These are phyloP conservation scores for Funneliformis geosporum DNA, from an alignment of 192 early-diverging fungal genomes.

Conservation along the genomic window DNA sequence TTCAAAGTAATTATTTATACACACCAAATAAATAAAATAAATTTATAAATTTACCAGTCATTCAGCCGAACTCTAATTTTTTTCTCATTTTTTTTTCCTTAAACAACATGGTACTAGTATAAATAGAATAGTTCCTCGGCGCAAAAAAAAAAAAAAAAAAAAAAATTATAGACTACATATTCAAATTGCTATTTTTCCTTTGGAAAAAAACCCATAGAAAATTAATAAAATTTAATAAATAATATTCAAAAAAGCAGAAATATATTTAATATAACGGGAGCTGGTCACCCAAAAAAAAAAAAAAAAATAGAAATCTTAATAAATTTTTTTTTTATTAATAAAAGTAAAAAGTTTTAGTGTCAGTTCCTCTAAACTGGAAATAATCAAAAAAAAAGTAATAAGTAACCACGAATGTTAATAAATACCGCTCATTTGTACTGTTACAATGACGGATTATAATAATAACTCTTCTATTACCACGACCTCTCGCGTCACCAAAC, in stretches of 20 bases:
- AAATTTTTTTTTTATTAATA: not conserved
- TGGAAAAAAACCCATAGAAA: not conserved
- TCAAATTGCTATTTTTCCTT: not conserved
- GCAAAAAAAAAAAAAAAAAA: too few species aligned
- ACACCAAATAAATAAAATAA: too few species aligned
- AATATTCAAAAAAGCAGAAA: not conserved
- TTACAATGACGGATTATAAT: not conserved
- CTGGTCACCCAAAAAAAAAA: not conserved
- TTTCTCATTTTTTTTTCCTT: too few species aligned
- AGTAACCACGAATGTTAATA: not conserved
- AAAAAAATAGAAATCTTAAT: not conserved
- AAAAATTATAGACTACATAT: too few species aligned
- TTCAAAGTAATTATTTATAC: too few species aligned
- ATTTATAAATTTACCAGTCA: too few species aligned
- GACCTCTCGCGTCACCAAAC: slow-evolving; percentile 2
- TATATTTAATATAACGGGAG: slow-evolving; percentile 7
- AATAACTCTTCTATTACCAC: slow-evolving; percentile 1
- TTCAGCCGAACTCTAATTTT: too few species aligned
- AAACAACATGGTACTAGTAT: too few species aligned
- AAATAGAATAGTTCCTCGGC: too few species aligned
- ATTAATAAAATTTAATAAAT: not conserved
- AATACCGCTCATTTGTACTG: too few species aligned
- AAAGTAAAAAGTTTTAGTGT: not conserved
- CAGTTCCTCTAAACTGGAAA: not conserved
- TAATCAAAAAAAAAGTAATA: not conserved